Evolutionary conservation across 768 basidiomycete genomes (phyloP).

Genomic region (Panellus pusillus): DNA sequence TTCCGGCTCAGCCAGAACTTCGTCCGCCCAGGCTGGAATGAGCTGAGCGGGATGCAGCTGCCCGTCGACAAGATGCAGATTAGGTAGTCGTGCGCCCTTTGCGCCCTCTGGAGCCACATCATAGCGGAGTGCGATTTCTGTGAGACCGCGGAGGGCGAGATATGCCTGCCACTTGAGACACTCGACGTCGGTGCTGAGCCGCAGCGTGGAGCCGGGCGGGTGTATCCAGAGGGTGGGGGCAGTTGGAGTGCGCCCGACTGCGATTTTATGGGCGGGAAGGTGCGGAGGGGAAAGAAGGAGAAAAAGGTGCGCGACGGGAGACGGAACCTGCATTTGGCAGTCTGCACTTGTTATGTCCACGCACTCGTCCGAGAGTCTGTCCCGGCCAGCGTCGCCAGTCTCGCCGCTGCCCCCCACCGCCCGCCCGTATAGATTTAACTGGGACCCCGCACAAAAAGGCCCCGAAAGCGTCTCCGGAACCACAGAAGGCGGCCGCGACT

Average conservation of each 20-base stretch:
- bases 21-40: constrained; percentile 77
- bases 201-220: constrained; percentile 38
- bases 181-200: constrained; percentile 78
- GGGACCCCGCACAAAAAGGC: constrained; percentile 66
- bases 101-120: constrained; percentile 72
- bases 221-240: constrained; percentile 66
- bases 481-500: constrained; percentile 58
- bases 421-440: constrained; percentile 71
- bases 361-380: constrained; percentile 47
- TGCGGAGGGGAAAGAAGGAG: constrained; percentile 59
- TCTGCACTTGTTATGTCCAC: constrained; percentile 38
- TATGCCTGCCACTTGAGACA: constrained; percentile 92
- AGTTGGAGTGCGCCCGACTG: constrained; percentile 26
- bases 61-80: constrained; percentile 60
- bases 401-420: constrained; percentile 46
- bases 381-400: constrained; percentile 58
- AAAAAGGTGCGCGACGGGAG: constrained; percentile 47
- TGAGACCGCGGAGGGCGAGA: constrained; percentile 64
- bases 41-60: constrained; percentile 62
- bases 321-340: constrained; percentile 30
- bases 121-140: constrained; percentile 55
- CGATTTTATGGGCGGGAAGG: constrained; percentile 42
- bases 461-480: constrained; percentile 77
- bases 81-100: constrained; percentile 67
- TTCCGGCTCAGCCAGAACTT: constrained; percentile 41